A percentile compares a stretch with the other conserved stretches of the same genome.
These are phyloP conservation scores for Phytophthora hibernalis DNA, from an alignment of 352 stramenopile species.

Conservation along the genomic window DNA sequence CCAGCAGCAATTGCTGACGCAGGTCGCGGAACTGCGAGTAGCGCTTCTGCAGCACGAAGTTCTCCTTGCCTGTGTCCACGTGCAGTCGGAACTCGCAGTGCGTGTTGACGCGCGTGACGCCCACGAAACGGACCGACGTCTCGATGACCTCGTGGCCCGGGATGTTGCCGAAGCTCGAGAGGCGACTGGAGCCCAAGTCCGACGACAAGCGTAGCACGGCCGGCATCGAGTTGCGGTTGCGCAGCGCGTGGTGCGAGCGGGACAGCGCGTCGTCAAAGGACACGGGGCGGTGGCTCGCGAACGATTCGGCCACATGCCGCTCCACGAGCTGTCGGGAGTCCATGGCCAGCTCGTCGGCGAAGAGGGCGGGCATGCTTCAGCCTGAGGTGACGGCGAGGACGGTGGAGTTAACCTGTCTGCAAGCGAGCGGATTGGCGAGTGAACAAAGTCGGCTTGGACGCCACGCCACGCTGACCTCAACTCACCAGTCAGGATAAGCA, in stretches of 20 bases:
- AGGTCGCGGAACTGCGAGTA: constrained; percentile 80
- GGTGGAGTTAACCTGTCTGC: not conserved
- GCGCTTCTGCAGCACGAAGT: constrained; percentile 68
- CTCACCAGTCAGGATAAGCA: constrained; percentile 20
- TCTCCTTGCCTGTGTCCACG: constrained; percentile 57
- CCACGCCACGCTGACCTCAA: constrained; percentile 9
- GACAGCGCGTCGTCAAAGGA: constrained; percentile 32
- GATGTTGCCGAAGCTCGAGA: constrained; percentile 32
- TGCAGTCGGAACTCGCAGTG: constrained; percentile 68
- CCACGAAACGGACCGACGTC: constrained; percentile 53
- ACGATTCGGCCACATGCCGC: constrained; percentile 24
- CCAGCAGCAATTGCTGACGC: constrained; percentile 51
- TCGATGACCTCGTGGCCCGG: constrained; percentile 47
- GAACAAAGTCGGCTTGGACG: constrained; percentile 3
- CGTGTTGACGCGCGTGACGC: constrained; percentile 40
- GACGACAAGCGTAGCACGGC: constrained; percentile 18
- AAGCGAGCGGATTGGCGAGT: constrained; percentile 25
- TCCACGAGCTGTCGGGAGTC: constrained; percentile 26
- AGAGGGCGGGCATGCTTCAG: constrained; percentile 15
- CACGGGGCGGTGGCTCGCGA: constrained; percentile 5
- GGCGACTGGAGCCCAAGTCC: constrained; percentile 12
- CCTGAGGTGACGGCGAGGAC: not conserved
- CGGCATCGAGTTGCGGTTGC: constrained; percentile 20
- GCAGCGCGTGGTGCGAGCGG: constrained; percentile 9
- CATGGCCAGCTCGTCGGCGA: constrained; percentile 15